These are phyloP conservation scores for Nitzschia palea DNA, from an alignment of 108 stramenopile species.

Conservation along the genomic window DNA sequence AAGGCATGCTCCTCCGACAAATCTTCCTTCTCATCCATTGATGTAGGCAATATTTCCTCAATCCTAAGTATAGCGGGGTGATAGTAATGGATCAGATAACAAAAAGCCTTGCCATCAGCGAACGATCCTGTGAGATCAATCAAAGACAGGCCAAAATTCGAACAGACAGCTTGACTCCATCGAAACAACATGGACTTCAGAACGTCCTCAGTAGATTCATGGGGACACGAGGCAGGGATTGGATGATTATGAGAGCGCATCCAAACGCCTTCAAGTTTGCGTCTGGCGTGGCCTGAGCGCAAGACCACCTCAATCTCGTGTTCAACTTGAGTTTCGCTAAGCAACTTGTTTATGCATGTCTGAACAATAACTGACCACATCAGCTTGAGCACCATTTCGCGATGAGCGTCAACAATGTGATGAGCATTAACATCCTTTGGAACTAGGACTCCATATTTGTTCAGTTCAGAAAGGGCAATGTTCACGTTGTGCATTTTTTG, in stretches of 20 bases:
- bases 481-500: constrained; percentile 93
- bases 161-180: constrained; percentile 86
- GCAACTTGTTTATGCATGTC: constrained; percentile 47
- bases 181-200: constrained; percentile 60
- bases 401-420: constrained; percentile 85
- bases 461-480: constrained; percentile 54
- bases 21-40: constrained; percentile 3
- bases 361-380: constrained; percentile 73
- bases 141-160: constrained; percentile 65
- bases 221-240: too few relatives aligned
- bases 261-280: constrained; percentile 12
- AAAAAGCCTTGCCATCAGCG: constrained; percentile 84
- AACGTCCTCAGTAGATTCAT: constrained; percentile 30
- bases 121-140: constrained; percentile 81
- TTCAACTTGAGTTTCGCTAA: constrained; percentile 35
- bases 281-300: constrained; percentile 22
- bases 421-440: constrained; percentile 64
- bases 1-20: constrained; percentile 34
- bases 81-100: constrained; percentile 89
- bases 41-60: constrained; percentile 56
- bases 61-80: constrained; percentile 71
- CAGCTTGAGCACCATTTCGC: constrained; percentile 79
- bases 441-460: constrained; percentile 48
- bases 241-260: too few relatives aligned
- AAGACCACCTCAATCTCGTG: constrained; percentile 60